Evolutionary conservation across 1,139 yeast species (phyloP), one percentile per base, ranked within the genome.

Genomic region (Kurtzmaniella natalensis): DNA sequence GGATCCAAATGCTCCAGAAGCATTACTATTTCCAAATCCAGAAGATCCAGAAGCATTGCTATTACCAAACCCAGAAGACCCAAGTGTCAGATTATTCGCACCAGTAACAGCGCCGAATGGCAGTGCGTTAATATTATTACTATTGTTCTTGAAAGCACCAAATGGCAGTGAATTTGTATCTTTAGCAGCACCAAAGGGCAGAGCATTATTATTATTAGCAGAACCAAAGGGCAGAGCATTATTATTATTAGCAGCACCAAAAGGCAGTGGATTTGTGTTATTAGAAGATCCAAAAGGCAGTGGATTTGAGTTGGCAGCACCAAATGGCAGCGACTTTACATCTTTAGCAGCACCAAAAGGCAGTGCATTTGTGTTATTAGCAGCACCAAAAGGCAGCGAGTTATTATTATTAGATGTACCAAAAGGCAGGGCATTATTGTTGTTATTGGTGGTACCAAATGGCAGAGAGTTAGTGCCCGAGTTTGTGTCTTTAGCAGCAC

Each of bases 361-460:
- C 16, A 37, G 30, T 5, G 37, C 31, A n/a, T 10, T 22, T 17
- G 31, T 11, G 9, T 22, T 24, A 10, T 23, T 25, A n/a, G 17
- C 10, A 30, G 41, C 7, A n/a, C 29, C 24, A n/a, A 36, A 28
- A 3, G 41, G 37, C n/a, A 15, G 19, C 11, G 29, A 27, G 15
- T 10, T 18, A 6, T 28, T 16, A 11, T 30, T 18, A 11, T 27
- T 20, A 21, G 15, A 26, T 25, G 35, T 17, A 4, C 43, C 47
- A 27, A 37, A 38, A 9, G 42, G 35, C 30, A 36, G 34, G 9
- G 36, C 21, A 19, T 26, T 34, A 24, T 33, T 32, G 10, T n/a
- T n/a, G n/a, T n/a, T n/a, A n/a, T n/a, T n/a, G 13, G 17, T 26
- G 13, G 32, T 27, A 4, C 48, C 51, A 36, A 50, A 48, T 8